Evolutionary conservation across 2,329 filamentous ascomycete species (phyloP), one percentile per base, ranked within the genome.

Genomic region (Cryphonectria carpinicola): DNA sequence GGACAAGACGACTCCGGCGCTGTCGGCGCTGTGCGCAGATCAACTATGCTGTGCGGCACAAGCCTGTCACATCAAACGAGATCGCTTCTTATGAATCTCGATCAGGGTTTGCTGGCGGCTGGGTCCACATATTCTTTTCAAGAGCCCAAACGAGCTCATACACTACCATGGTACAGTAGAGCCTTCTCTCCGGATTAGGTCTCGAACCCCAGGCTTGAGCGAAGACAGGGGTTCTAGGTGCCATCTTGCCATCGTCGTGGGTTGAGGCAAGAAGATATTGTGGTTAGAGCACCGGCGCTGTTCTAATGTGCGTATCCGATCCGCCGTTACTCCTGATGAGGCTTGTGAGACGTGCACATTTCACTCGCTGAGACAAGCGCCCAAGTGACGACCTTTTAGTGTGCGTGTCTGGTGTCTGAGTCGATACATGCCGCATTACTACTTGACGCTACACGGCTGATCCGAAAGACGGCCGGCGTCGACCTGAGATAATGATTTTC

Each of bases 231-330:
- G 63, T 25, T 66, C 61, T 14, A 49, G 32, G 63, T 61, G 56
- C 46, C 32, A 60, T 46, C 25, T 65, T 28, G 25, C 39, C 63
- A 52, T 43, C 22, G 37, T 49, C 46, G 37, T 49, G 60, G 19
- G n/a, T 54, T 19, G 22, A 41, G 14, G 60, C 60, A 25, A 10
- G 43, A 49, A 35, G 46, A 19, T 14, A 58, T 41, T 37, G 19
- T 46, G 37, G 35, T 37, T n/a, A 35, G 56, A 64, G 39, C 60
- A 37, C 37, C 49, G 37, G 49, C 52, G 17, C 37, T 41, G 39
- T 69, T 49, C 37, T 69, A 65, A 67, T 70, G 67, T 72, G 65
- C 19, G 39, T 68, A 70, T 70, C 67, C 68, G 70, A 72, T 70
- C 64, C 64, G 64, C 70, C 60, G 67, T 72, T 72, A 56, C 70